Evolutionary conservation across 1,284 basidiomycete species (phyloP).

Genomic region (Cryptococcus hybrid): DNA sequence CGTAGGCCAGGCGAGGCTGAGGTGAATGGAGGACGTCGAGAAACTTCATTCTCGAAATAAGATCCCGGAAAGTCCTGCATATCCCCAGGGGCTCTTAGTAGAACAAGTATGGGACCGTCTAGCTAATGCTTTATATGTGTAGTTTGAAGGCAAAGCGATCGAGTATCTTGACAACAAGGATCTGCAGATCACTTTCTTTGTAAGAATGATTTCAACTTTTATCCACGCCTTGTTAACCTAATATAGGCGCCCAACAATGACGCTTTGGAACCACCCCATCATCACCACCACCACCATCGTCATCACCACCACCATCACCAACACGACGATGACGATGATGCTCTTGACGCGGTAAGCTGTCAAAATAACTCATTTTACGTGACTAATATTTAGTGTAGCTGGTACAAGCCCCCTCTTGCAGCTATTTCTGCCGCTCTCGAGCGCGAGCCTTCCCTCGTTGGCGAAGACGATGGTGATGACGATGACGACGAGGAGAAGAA

Average conservation of each 20-base stretch:
- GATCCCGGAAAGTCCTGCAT: too few relatives aligned
- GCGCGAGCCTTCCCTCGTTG: constrained; percentile 21
- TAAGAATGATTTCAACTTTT: constrained; percentile 11
- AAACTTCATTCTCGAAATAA: too few relatives aligned
- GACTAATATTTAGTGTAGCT: constrained; percentile 14
- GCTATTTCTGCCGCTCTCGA: constrained; percentile 31
- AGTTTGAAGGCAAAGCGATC: constrained; percentile 39
- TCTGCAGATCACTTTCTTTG: constrained; percentile 50
- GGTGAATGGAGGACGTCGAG: not conserved
- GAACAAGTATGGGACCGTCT: too few relatives aligned
- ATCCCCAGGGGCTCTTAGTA: too few relatives aligned
- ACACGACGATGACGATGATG: constrained; percentile 38
- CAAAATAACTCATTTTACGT: not conserved
- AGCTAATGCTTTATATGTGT: not conserved
- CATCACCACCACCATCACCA: constrained; percentile 16
- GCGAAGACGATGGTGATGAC: constrained; percentile 7
- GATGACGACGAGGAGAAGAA: constrained; percentile 52
- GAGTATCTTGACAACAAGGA: constrained; percentile 46
- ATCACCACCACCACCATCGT: not conserved
- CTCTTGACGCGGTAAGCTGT: constrained; percentile 5
- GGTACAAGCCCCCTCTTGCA: constrained; percentile 29
- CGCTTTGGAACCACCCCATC: constrained; percentile 39
- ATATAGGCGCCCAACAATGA: constrained; percentile 46
- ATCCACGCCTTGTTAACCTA: not conserved
- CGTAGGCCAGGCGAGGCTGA: not conserved